These are phyloP conservation scores for Amphichorda felina DNA, from an alignment of 2,329 filamentous ascomycete genomes.

Conservation along the genomic window DNA sequence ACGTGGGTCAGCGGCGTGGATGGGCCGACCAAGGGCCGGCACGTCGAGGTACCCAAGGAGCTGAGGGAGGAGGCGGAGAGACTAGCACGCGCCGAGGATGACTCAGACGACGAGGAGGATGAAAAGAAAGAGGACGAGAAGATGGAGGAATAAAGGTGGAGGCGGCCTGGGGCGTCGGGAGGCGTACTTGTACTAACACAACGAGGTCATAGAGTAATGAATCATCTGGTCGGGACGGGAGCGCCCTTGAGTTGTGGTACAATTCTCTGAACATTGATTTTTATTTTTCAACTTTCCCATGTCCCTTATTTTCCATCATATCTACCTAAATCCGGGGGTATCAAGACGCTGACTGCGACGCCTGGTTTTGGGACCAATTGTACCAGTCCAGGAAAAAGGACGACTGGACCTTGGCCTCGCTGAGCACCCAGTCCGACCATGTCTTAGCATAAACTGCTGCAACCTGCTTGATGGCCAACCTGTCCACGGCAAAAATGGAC, in stretches of 20 bases:
- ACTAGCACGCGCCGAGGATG: constrained; percentile 80
- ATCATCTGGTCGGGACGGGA: constrained; percentile 5
- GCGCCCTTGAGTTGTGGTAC: too few species aligned
- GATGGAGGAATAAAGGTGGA: constrained; percentile 68
- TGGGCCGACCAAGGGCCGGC: constrained; percentile 84
- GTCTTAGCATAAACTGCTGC: constrained; percentile 54
- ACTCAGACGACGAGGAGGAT: constrained; percentile 61
- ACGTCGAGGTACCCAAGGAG: constrained; percentile 87
- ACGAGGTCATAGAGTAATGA: constrained; percentile 20
- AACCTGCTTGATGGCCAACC: constrained; percentile 38
- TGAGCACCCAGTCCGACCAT: constrained; percentile 43
- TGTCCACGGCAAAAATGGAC: constrained; percentile 43
- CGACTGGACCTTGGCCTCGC: constrained; percentile 47
- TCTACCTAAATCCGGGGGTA: too few species aligned
- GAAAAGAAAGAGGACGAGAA: constrained; percentile 56
- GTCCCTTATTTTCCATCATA: neutral
- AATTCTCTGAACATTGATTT: too few species aligned
- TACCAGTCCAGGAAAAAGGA: constrained; percentile 62
- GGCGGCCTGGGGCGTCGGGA: neutral
- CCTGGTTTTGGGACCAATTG: constrained; percentile 54
- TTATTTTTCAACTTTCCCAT: neutral
- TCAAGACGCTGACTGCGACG: constrained; percentile 10
- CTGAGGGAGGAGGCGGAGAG: constrained; percentile 85
- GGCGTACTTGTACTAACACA: constrained; percentile 21
- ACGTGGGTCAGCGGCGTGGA: constrained; percentile 84